Conservation (phyloP, 768 basidiomycete genomes). For the Grammothele lineata region DNA sequence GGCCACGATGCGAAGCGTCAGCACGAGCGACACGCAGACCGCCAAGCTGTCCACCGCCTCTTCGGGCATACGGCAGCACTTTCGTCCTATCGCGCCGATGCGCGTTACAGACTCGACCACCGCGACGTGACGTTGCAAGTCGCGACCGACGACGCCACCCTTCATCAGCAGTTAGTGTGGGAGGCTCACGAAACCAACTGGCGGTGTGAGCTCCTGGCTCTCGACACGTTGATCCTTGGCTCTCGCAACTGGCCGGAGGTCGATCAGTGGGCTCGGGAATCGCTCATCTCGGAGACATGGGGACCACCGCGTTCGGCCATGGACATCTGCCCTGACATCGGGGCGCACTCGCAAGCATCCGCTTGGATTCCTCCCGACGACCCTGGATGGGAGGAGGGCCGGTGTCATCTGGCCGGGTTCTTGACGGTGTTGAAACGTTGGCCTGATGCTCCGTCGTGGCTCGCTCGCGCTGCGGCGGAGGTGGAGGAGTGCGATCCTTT, state of each 20-base stretch:
- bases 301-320: neutral
- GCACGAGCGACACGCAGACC: too few species aligned
- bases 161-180: neutral
- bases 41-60: neutral
- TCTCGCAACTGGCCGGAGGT: neutral
- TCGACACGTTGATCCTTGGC: neutral
- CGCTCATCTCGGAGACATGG: neutral
- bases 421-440: neutral
- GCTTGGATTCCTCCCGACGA: too few species aligned
- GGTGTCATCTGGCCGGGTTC: neutral
- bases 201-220: constrained; percentile 1
- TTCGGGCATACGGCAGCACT: neutral
- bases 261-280: neutral
- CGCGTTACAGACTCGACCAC: neutral
- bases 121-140: neutral
- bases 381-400: neutral
- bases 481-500: too few species aligned
- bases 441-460: neutral
- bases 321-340: neutral
- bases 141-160: neutral
- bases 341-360: too few species aligned
- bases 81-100: neutral
- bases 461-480: neutral
- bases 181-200: constrained; percentile 2
- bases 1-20: too few species aligned